These are phyloP conservation scores for Aspergillus vadensis DNA, from an alignment of 2,329 filamentous ascomycete genomes.

Conservation along the genomic window DNA sequence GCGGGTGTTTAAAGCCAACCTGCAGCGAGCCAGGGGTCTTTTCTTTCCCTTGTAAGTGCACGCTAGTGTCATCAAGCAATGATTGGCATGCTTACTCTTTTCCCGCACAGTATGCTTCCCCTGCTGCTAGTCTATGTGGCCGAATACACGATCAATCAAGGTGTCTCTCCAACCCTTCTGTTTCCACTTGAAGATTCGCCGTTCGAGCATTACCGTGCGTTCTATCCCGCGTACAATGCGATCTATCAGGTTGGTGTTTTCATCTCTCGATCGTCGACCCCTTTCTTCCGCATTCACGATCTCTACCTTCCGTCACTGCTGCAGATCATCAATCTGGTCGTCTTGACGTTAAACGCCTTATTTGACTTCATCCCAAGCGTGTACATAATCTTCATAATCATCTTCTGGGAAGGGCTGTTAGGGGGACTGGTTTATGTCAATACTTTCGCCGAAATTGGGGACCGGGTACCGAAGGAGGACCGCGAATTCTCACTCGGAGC, in stretches of 20 bases:
- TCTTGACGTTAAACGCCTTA: conserved; percentile 76
- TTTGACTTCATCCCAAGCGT: conserved; percentile 81
- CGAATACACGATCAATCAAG: conserved; percentile 97
- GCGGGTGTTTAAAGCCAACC: conserved; percentile 51
- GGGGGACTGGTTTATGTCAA: conserved; percentile 94
- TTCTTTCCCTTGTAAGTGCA: conserved; percentile 67
- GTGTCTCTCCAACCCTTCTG: conserved; percentile 83
- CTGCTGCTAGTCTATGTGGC: conserved; percentile 90
- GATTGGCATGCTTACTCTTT: conserved; percentile 15
- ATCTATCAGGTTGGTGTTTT: conserved; percentile 96
- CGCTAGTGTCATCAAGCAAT: background rate
- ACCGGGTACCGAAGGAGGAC: conserved; percentile 73
- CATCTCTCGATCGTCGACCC: conserved; percentile 86
- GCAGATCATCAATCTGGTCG: conserved; percentile 73
- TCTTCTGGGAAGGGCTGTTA: conserved; percentile 93
- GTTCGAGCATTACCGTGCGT: conserved; percentile 78
- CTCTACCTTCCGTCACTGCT: conserved; percentile 82
- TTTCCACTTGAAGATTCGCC: conserved; percentile 78
- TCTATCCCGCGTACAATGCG: conserved; percentile 93
- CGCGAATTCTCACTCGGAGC: conserved; percentile 89
- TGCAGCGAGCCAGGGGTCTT: conserved; percentile 68
- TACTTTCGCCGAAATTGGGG: conserved; percentile 91
- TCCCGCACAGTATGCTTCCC: conserved; percentile 70
- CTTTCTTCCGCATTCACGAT: conserved; percentile 77
- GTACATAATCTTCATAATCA: conserved; percentile 78